phyloP scores from a whole-genome alignment of 768 basidiomycete genomes.

The Clathrus columnatus region DNA sequence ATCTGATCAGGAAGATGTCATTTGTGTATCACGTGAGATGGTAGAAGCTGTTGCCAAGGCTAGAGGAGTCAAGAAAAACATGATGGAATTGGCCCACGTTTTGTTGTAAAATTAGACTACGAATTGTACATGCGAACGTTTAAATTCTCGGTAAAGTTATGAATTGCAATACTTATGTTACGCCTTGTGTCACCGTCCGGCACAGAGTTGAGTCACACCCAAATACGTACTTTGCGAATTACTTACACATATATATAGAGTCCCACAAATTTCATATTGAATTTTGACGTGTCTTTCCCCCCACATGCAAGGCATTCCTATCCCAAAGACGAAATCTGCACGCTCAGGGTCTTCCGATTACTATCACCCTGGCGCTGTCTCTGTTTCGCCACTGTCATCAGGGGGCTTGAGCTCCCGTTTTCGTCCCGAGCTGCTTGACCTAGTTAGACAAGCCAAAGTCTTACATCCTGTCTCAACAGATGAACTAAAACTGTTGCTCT shows the following conservation, averaged over 20 bases:
- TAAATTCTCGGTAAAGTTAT: background rate
- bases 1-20: constrained; percentile 23
- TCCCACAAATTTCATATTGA: background rate
- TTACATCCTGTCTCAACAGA: constrained; percentile 80
- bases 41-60: constrained; percentile 58
- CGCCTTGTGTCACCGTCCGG: background rate
- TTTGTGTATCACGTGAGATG: constrained; percentile 56
- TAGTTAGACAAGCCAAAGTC: constrained; percentile 52
- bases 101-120: constrained; percentile 18
- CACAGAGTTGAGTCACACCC: background rate
- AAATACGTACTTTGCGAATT: too few species aligned
- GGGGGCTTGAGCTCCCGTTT: constrained; percentile 40
- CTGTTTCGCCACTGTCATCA: constrained; percentile 40
- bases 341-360: background rate
- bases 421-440: constrained; percentile 26
- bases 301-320: constrained; percentile 3
- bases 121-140: background rate
- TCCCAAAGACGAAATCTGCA: background rate
- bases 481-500: constrained; percentile 68
- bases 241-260: background rate
- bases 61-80: constrained; percentile 52
- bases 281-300: background rate
- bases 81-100: constrained; percentile 24
- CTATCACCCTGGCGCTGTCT: constrained; percentile 33
- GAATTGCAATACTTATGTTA: background rate